Evolutionary conservation across 1,284 basidiomycete species (phyloP).

Genomic region (Paramarasmius palmivorus): DNA sequence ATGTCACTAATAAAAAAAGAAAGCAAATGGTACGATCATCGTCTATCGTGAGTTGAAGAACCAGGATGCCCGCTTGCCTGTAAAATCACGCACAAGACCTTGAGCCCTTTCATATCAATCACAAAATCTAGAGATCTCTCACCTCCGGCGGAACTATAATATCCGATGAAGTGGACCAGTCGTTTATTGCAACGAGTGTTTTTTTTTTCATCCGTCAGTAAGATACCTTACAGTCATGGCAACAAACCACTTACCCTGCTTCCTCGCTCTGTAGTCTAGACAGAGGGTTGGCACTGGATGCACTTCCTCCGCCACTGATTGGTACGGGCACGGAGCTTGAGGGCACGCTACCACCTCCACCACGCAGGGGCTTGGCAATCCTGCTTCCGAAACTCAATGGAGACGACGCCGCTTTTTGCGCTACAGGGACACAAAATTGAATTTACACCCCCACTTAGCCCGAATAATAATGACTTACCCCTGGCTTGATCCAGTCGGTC

Average conservation of each 20-base stretch:
- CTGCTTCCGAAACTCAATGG: slow-evolving; percentile 86
- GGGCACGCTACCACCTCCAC: slow-evolving; percentile 73
- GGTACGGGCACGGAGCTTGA: slow-evolving; percentile 43
- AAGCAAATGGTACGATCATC: slow-evolving; percentile 27
- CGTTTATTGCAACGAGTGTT: slow-evolving; percentile 11
- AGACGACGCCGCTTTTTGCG: slow-evolving; percentile 75
- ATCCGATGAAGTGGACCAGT: too few relatives aligned
- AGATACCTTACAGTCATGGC: slow-evolving; percentile 23
- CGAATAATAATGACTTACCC: slow-evolving; percentile 51
- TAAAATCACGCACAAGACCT: slow-evolving; percentile 4
- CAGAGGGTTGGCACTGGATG: slow-evolving; percentile 55
- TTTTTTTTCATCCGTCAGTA: slow-evolving; percentile 20
- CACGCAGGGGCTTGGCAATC: slow-evolving; percentile 95
- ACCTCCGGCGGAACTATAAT: slow-evolving; percentile 22
- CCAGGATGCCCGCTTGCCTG: slow-evolving; percentile 87
- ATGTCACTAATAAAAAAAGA: slow-evolving; percentile 20
- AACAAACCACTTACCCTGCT: slow-evolving; percentile 58
- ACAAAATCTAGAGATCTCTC: background rate
- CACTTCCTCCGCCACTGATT: slow-evolving; percentile 42
- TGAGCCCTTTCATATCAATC: background rate
- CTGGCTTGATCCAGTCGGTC: slow-evolving; percentile 91
- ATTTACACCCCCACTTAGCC: background rate
- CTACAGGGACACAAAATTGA: slow-evolving; percentile 37
- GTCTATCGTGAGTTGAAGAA: slow-evolving; percentile 76
- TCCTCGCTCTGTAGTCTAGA: slow-evolving; percentile 78